These are phyloP conservation scores for Zea luxurians DNA, from an alignment of 176 grass and related monocot species.

Conservation along the genomic window DNA sequence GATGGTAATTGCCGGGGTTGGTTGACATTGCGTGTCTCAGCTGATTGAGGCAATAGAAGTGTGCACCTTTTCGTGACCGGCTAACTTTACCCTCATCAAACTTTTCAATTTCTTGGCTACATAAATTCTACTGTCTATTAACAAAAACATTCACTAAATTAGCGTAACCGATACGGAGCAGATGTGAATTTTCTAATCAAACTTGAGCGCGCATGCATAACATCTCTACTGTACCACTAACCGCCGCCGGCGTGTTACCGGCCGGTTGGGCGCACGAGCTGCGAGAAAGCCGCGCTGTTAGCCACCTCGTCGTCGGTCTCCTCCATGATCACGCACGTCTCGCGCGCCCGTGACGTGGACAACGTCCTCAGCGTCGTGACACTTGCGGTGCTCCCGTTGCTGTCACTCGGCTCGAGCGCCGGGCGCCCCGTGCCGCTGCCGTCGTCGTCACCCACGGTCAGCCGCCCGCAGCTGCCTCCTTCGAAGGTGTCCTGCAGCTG, in stretches of 20 bases:
- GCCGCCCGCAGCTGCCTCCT: constrained; percentile 9
- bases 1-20: neutral
- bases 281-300: constrained; percentile 52
- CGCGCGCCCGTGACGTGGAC: constrained; percentile 36
- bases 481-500: constrained; percentile 58
- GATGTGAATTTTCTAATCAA: neutral
- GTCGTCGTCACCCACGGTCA: neutral
- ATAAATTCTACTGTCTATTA: neutral
- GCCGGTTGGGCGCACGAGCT: constrained; percentile 57
- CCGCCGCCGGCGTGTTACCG: constrained; percentile 41
- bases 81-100: neutral
- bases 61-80: neutral
- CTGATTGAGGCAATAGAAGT: neutral
- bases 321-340: constrained; percentile 39
- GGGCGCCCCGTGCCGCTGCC: neutral
- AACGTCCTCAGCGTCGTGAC: constrained; percentile 40
- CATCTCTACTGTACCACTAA: neutral
- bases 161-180: neutral
- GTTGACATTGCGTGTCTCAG: neutral
- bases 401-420: constrained; percentile 26
- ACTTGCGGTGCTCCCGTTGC: constrained; percentile 37
- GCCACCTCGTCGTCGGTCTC: constrained; percentile 41
- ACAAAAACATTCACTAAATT: neutral
- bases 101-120: neutral
- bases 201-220: neutral